Evolutionary conservation across 768 basidiomycete species (phyloP), one percentile per base, ranked within the genome.

Genomic region (Russula sp.): DNA sequence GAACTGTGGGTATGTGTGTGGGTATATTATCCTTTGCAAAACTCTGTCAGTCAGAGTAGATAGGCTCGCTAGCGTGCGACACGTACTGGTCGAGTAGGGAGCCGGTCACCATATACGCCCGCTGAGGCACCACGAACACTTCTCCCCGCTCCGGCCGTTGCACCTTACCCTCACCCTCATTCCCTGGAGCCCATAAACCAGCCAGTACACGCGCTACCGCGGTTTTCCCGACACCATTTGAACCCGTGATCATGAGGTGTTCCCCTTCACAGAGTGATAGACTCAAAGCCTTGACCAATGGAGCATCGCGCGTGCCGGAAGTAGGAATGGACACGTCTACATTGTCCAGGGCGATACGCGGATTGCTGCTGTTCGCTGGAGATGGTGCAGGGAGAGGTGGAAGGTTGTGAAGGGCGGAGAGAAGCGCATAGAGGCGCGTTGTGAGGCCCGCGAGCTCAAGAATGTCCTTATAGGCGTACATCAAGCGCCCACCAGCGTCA

Each of bases 401-500:
- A 31, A 95, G 81, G 68, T 85, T 82, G 75, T 96, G 91, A 5
- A 96, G 77, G 1, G 91, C 89, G 7, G 94, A 90, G 27, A 97
- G 76, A 13, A 98, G 83, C 18, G 86, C 86, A 77, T 95, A 97
- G 13, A 98, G 79, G 50, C 96, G 84, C 34, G 87, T 88, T 2
- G 96, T 97, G 61, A 95, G 84, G 10, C 96, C 96, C 5, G 94
- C 93, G n/a, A 98, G 83, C 72, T 96, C 93, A 27, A 97, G 84
- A 6, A 98, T 77, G 69, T 98, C 96, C 71, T 97, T 98, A 72
- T 95, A 94, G 0, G 93, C 93, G 71, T 94, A 95, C 95, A 98
- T 98, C 51, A 98, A 77, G 39, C 96, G 82, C 0, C 94, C 94
- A 16, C 96, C 96, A 0, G 95, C 96, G 69, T 98, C 96, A 1